Conservation (phyloP, 2,329 filamentous ascomycete species). For the Colletotrichum shisoi region DNA sequence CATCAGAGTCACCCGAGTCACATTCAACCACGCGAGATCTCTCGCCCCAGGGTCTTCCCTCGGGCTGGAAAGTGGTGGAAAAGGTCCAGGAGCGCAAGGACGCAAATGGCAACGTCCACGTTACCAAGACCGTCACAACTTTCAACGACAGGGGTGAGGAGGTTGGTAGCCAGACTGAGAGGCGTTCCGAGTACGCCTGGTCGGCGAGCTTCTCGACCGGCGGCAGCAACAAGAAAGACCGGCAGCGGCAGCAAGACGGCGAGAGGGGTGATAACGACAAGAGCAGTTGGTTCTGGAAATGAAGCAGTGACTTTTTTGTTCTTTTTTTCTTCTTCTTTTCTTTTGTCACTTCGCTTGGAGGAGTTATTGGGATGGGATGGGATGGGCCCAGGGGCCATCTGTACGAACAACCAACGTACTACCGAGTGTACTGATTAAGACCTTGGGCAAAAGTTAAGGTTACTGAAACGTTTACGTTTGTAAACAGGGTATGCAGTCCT, state of each 20-base stretch:
- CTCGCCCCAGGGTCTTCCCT: conserved; percentile 21
- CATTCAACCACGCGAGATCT: conserved; percentile 30
- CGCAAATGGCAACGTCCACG: conserved; percentile 34
- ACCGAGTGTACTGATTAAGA: conserved; percentile 3
- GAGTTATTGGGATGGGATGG: conserved; percentile 3
- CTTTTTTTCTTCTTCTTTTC: not conserved
- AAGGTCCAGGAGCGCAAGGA: conserved; percentile 34
- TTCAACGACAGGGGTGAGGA: conserved; percentile 38
- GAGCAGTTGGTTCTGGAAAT: conserved; percentile 39
- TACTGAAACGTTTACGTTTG: conserved; percentile 2
- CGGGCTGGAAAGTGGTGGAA: conserved; percentile 36
- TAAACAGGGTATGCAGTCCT: conserved; percentile 5
- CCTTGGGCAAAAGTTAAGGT: not conserved
- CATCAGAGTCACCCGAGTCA: not conserved
- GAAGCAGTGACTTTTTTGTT: conserved; percentile 3
- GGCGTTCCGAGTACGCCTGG: conserved; percentile 36
- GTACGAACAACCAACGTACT: conserved; percentile 20
- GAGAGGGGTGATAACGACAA: conserved; percentile 20
- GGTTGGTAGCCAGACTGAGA: conserved; percentile 36
- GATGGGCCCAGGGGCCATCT: conserved; percentile 4
- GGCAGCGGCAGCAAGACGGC: conserved; percentile 9
- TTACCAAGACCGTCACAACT: conserved; percentile 37
- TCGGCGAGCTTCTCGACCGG: conserved; percentile 32
- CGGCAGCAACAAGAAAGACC: conserved; percentile 15
- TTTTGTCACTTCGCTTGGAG: not conserved